phyloP scores from a whole-genome alignment of 768 basidiomycete genomes.

The Collybia sordida region DNA sequence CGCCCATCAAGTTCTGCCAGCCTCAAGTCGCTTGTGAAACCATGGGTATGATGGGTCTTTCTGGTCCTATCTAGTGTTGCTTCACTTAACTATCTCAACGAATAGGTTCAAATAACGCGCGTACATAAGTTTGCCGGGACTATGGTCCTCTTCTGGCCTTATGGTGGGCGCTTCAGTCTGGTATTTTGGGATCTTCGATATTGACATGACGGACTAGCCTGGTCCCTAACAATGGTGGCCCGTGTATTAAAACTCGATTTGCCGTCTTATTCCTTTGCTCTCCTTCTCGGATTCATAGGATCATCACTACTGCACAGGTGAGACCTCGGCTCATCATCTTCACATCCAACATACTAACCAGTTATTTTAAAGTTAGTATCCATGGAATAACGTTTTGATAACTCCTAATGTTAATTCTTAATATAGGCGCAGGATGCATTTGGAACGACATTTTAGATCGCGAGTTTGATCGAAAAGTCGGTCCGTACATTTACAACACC shows the following conservation, averaged over 20 bases:
- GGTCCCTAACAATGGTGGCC: conserved; percentile 18
- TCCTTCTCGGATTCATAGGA: conserved; percentile 14
- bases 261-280: conserved; percentile 2
- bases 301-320: conserved; percentile 17
- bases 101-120: conserved; percentile 11
- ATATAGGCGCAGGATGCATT: conserved; percentile 17
- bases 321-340: neutral
- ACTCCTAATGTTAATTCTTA: neutral
- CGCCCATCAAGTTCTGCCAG: conserved; percentile 8
- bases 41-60: conserved; percentile 7
- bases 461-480: conserved; percentile 34
- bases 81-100: neutral
- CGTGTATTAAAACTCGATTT: conserved; percentile 11
- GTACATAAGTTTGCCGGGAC: conserved; percentile 18
- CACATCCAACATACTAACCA: neutral
- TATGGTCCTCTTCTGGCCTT: conserved; percentile 20
- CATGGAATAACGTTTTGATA: neutral
- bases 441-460: conserved; percentile 27
- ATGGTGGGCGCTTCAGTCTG: conserved; percentile 4
- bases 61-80: neutral
- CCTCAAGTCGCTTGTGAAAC: conserved; percentile 12
- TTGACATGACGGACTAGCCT: conserved; percentile 8
- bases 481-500: conserved; percentile 15
- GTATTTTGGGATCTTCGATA: neutral
- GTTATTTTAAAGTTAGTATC: conserved; percentile 9